These are phyloP conservation scores for Trichoderma sp. DNA, from an alignment of 2,329 filamentous ascomycete species.

Conservation along the genomic window DNA sequence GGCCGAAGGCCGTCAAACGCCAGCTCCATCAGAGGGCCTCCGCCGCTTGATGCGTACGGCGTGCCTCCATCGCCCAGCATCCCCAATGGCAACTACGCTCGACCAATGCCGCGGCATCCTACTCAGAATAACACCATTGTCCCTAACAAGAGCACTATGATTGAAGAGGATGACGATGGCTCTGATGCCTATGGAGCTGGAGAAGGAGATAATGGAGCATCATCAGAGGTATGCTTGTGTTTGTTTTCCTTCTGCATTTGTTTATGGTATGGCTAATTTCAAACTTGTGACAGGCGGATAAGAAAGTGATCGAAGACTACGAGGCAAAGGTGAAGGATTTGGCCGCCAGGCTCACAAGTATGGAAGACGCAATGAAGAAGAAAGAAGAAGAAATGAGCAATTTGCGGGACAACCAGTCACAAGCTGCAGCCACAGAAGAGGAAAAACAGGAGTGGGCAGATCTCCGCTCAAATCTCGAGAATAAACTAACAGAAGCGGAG, in stretches of 20 bases:
- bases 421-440: conserved; percentile 54
- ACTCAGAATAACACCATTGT: conserved; percentile 91
- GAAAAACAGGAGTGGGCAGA: conserved; percentile 75
- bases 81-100: conserved; percentile 67
- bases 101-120: conserved; percentile 84
- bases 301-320: conserved; percentile 77
- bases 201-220: conserved; percentile 33
- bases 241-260: not conserved
- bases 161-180: conserved; percentile 87
- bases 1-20: conserved; percentile 64
- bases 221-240: conserved; percentile 47
- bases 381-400: conserved; percentile 72
- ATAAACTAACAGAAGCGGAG: conserved; percentile 73
- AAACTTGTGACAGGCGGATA: conserved; percentile 58
- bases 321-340: conserved; percentile 76
- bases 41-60: conserved; percentile 50
- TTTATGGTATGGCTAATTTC: conserved; percentile 11
- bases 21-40: conserved; percentile 59
- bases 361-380: conserved; percentile 70
- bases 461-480: conserved; percentile 68
- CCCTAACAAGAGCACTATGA: conserved; percentile 96
- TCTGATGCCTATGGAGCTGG: conserved; percentile 63
- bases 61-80: conserved; percentile 64
- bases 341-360: conserved; percentile 70
- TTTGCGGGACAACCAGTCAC: conserved; percentile 60